Conservation (phyloP, 2,329 filamentous ascomycete genomes). For the Ophiobolus disseminans region DNA sequence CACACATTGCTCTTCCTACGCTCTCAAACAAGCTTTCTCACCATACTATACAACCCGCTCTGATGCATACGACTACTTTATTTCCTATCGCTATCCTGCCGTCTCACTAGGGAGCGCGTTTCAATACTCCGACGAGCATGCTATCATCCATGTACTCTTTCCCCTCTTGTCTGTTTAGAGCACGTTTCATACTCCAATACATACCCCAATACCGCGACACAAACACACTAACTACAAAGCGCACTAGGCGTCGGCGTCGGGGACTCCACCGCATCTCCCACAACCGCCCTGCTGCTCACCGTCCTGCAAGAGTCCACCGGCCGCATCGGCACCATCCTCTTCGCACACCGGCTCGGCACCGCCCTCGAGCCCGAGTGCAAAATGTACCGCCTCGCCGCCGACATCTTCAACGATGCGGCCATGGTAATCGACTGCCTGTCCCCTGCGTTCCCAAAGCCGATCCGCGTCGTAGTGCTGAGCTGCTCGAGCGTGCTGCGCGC, state of each 20-base stretch:
- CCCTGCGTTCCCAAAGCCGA: conserved; percentile 70
- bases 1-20: neutral
- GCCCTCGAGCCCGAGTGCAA: conserved; percentile 91
- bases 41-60: no score
- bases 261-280: conserved; percentile 78
- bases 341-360: conserved; percentile 81
- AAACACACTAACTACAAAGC: conserved; percentile 1
- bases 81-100: no score
- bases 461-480: conserved; percentile 65
- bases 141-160: no score
- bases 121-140: no score
- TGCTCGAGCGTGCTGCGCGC: conserved; percentile 67
- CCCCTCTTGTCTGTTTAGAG: neutral
- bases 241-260: conserved; percentile 77
- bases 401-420: conserved; percentile 85
- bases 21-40: no score
- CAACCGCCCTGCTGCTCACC: conserved; percentile 79
- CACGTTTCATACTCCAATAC: no score
- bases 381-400: conserved; percentile 83
- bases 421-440: conserved; percentile 87
- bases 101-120: neutral
- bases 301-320: conserved; percentile 84
- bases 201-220: neutral
- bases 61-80: neutral
- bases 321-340: conserved; percentile 82